Base-by-base conservation (phyloP, 129 eudicot genomes). In the Gnaphalium uliginosum region DNA sequence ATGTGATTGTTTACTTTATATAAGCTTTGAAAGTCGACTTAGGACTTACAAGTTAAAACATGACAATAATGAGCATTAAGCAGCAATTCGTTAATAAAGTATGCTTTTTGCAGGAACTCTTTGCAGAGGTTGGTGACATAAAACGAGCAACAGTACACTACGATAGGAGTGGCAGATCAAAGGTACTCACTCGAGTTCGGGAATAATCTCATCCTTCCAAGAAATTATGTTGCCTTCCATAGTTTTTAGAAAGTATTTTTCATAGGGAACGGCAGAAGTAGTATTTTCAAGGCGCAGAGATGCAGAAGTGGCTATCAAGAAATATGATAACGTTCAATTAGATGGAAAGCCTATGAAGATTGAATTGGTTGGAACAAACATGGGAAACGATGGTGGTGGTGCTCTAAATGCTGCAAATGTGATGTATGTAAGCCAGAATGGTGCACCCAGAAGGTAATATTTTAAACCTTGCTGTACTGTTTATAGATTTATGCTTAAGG, bases 281-380 rank as follows among this genome's bases (percentile, higher is more conserved):
- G 88, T 86, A 57, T 86, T 54, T 72, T 83, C 88, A 58, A 53
- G 87, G 30, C 76, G 88, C 51, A 70, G 68, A 61, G 90, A 86
- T 83, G 90, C 90, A 27, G 86, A 80, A 76, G 13, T 75, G 67
- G 90, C 90, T 50, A 62, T 86, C 74, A 86, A 81, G 74, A 86
- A 75, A 48, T 86, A 86, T 79, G 81, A 83, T 66, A 81, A 75
- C 78, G 85, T 83, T 66, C 84, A 83, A 54, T 74, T 86, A 54
- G 86, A 86, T 71, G 88, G 90, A 60, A 83, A 83, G 73, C 90
- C 90, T 30, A 86, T 86, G 90, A 81, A 86, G 77, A 78, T 83
- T 41, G 84, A 81, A 64, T 69, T 84, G 6, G 64, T 78, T 5
- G 86, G 86, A 81, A 78, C 84, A 72, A 78, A 77, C 58, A 64